These are phyloP conservation scores for Tolypocladium inflatum DNA, from an alignment of 2,329 filamentous ascomycete genomes.

Conservation along the genomic window DNA sequence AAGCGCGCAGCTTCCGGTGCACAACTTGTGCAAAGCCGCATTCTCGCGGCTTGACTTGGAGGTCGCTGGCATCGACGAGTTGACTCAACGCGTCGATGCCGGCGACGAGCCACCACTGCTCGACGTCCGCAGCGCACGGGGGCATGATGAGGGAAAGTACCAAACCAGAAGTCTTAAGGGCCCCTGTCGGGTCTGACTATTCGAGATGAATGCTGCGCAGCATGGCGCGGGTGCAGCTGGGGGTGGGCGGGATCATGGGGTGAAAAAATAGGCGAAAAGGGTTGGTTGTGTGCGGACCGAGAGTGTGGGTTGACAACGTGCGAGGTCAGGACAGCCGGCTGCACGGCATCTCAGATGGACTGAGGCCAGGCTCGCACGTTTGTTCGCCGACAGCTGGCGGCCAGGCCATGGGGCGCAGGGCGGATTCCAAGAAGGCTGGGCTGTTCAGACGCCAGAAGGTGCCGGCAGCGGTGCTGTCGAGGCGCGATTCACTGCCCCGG, in stretches of 20 bases:
- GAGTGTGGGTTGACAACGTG: background rate
- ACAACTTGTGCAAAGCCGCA: conserved; percentile 23
- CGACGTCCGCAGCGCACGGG: conserved; percentile 18
- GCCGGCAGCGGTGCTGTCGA: background rate
- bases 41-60: conserved; percentile 11
- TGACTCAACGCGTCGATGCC: conserved; percentile 14
- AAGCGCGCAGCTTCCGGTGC: conserved; percentile 17
- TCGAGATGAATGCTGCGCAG: background rate
- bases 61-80: conserved; percentile 13
- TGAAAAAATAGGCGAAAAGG: background rate
- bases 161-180: no score
- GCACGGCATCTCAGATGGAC: background rate
- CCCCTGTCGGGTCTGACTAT: background rate
- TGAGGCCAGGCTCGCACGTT: background rate
- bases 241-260: background rate
- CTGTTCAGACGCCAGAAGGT: background rate
- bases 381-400: background rate
- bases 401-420: background rate
- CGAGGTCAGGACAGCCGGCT: background rate
- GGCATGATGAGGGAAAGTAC: conserved; percentile 17
- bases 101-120: conserved; percentile 22
- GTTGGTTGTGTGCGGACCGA: background rate
- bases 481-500: background rate
- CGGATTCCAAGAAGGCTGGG: background rate
- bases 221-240: background rate